Conservation (phyloP, 2,329 filamentous ascomycete species). For the Purpureocillium lavendulum region DNA sequence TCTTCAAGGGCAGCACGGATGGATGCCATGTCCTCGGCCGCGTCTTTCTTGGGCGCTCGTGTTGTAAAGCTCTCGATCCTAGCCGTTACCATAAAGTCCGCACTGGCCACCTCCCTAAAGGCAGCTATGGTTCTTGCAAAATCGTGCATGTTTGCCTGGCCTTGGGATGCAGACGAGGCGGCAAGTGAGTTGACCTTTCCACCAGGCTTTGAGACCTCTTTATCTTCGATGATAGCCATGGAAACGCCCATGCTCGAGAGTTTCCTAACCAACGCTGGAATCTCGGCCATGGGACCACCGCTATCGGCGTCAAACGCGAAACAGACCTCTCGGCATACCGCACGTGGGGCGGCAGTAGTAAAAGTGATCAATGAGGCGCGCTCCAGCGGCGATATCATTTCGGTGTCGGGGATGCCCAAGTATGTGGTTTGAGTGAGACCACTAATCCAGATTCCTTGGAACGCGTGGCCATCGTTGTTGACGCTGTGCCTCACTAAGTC, state of each 20-base stretch:
- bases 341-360: too few relatives aligned
- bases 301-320: slow-evolving; percentile 5
- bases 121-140: slow-evolving; percentile 1
- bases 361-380: slow-evolving; percentile 1
- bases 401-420: slow-evolving; percentile 6
- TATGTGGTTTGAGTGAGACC: slow-evolving; percentile 4
- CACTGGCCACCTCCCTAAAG: not conserved
- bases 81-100: slow-evolving; percentile 1
- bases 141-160: slow-evolving; percentile 3
- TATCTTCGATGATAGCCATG: slow-evolving; percentile 5
- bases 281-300: slow-evolving; percentile 1
- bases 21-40: not conserved
- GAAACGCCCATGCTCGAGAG: not conserved
- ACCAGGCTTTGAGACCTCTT: not conserved
- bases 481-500: too few relatives aligned
- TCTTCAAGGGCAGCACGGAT: not conserved
- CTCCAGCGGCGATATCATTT: slow-evolving; percentile 4
- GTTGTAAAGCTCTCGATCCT: slow-evolving; percentile 5
- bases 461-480: slow-evolving; percentile 16
- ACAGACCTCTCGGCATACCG: slow-evolving; percentile 1
- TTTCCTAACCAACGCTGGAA: not conserved
- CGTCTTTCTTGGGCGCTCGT: not conserved
- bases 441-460: slow-evolving; percentile 5
- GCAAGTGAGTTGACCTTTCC: slow-evolving; percentile 4
- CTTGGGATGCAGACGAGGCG: slow-evolving; percentile 1